These are phyloP conservation scores for Claviceps purpurea DNA, from an alignment of 2,329 filamentous ascomycete species.

Conservation along the genomic window DNA sequence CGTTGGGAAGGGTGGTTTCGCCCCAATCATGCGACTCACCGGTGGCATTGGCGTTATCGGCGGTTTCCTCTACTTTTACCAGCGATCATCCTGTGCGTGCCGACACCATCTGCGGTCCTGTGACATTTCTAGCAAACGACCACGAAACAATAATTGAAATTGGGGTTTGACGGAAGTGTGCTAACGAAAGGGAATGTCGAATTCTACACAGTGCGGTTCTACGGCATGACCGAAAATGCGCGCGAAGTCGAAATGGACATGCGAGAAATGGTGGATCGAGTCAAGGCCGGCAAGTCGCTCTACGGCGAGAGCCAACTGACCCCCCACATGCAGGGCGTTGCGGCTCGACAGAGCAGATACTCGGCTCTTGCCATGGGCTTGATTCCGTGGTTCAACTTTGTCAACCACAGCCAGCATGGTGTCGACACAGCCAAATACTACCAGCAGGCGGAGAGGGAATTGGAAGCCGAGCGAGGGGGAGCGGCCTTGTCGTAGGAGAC, in stretches of 20 bases:
- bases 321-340: constrained; percentile 87
- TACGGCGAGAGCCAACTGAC: constrained; percentile 72
- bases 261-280: constrained; percentile 93
- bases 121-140: too few relatives aligned
- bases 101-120: not conserved
- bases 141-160: not conserved
- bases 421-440: constrained; percentile 99
- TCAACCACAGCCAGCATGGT: constrained; percentile 91
- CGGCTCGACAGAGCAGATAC: constrained; percentile 85
- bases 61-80: constrained; percentile 76
- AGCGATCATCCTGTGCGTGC: constrained; percentile 64
- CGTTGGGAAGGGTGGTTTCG: constrained; percentile 70
- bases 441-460: constrained; percentile 81
- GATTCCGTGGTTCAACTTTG: constrained; percentile 95
- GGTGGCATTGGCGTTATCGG: constrained; percentile 60
- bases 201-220: constrained; percentile 64
- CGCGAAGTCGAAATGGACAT: constrained; percentile 93
- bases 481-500: not conserved
- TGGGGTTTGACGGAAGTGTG: not conserved
- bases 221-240: constrained; percentile 84
- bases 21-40: constrained; percentile 67
- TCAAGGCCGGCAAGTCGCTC: constrained; percentile 80
- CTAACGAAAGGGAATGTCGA: not conserved
- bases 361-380: constrained; percentile 71
- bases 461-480: constrained; percentile 55